Evolutionary conservation across 2,329 filamentous ascomycete species (phyloP).

Genomic region (Calonectria ilicicola): DNA sequence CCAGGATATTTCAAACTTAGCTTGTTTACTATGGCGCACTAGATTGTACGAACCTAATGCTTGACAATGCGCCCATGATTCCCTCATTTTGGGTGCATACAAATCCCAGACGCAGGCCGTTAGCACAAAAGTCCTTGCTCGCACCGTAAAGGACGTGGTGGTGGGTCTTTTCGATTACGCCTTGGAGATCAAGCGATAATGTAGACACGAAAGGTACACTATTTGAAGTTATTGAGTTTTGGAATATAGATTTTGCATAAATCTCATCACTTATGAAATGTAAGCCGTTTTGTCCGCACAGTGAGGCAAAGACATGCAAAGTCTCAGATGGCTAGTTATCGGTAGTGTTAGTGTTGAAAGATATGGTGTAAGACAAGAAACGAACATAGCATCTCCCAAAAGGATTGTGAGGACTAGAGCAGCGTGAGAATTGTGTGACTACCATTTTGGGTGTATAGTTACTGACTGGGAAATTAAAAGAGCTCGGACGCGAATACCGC

Average conservation of each 20-base stretch:
- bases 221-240: background rate
- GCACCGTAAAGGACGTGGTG: background rate
- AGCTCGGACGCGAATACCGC: background rate
- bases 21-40: no score
- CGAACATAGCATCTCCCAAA: background rate
- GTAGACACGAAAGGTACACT: background rate
- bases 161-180: background rate
- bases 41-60: background rate
- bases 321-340: background rate
- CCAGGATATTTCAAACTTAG: background rate
- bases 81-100: background rate
- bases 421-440: background rate
- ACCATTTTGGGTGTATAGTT: background rate
- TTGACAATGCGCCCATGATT: background rate
- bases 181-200: background rate
- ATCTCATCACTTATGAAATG: background rate
- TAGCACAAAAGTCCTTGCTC: constrained; percentile 9
- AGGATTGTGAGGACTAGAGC: background rate
- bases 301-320: background rate
- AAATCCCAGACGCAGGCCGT: background rate
- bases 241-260: background rate
- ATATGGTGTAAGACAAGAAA: background rate
- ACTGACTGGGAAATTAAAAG: background rate
- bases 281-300: background rate
- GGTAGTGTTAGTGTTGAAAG: background rate